These are phyloP conservation scores for Furcasterigmium sp. DNA, from an alignment of 2,329 filamentous ascomycete species.

Conservation along the genomic window DNA sequence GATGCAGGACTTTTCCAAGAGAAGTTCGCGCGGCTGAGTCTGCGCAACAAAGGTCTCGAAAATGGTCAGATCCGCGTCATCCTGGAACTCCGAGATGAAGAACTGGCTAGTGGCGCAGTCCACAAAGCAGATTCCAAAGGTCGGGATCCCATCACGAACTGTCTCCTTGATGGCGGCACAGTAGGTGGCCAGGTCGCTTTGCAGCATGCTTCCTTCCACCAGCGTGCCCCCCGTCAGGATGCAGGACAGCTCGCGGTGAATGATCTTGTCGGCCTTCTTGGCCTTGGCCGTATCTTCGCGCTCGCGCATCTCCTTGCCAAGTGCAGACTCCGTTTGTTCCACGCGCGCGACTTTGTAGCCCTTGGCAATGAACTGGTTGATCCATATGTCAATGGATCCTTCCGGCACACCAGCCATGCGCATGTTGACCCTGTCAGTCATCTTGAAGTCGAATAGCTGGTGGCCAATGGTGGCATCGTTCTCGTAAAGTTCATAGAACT, in stretches of 20 bases:
- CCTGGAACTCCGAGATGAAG: constrained; percentile 83
- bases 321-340: constrained; percentile 91
- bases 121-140: constrained; percentile 89
- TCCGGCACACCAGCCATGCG: constrained; percentile 98
- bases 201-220: constrained; percentile 93
- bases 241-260: constrained; percentile 82
- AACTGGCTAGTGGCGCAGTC: constrained; percentile 96
- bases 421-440: constrained; percentile 98
- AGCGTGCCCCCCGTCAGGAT: constrained; percentile 90
- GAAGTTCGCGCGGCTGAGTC: constrained; percentile 78
- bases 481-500: constrained; percentile 98
- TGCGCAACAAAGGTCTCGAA: constrained; percentile 97
- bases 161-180: constrained; percentile 92
- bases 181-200: constrained; percentile 95
- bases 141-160: constrained; percentile 65
- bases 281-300: constrained; percentile 55
- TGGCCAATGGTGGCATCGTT: constrained; percentile 96
- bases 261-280: constrained; percentile 85
- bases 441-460: constrained; percentile 93
- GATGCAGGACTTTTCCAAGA: constrained; percentile 81
- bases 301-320: constrained; percentile 99
- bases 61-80: constrained; percentile 89
- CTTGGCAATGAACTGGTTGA: constrained; percentile 96
- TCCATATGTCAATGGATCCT: constrained; percentile 92
- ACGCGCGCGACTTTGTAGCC: constrained; percentile 96